Percentiles rank a stretch among this genome's conserved stretches.
These are phyloP conservation scores for Tuber microsphaerosporum DNA, from an alignment of 495 filamentous ascomycete genomes.

Conservation along the genomic window DNA sequence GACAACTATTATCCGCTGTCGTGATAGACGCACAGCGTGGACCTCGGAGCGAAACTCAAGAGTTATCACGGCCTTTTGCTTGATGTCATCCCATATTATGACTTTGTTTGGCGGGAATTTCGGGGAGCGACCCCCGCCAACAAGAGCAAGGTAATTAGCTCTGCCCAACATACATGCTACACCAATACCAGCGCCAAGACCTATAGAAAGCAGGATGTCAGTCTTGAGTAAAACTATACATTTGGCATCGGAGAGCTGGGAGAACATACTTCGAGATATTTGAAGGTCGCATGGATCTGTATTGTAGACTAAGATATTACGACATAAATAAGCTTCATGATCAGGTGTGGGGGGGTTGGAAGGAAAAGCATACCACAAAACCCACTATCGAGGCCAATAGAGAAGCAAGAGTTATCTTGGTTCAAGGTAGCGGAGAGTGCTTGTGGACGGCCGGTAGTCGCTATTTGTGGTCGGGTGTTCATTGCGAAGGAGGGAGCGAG, in stretches of 20 bases:
- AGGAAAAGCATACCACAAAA: slow-evolving; percentile 63
- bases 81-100: slow-evolving; percentile 84
- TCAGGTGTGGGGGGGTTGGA: not conserved
- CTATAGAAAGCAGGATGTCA: slow-evolving; percentile 44
- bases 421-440: slow-evolving; percentile 85
- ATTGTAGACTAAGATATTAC: slow-evolving; percentile 58
- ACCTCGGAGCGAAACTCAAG: slow-evolving; percentile 70
- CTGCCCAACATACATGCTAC: slow-evolving; percentile 80
- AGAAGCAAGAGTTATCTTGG: slow-evolving; percentile 76
- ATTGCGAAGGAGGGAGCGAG: slow-evolving; percentile 48
- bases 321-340: slow-evolving; percentile 20
- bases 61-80: slow-evolving; percentile 63
- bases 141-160: slow-evolving; percentile 79
- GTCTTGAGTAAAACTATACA: slow-evolving; percentile 4
- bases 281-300: slow-evolving; percentile 69
- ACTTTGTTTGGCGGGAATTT: slow-evolving; percentile 86
- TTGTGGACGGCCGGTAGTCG: slow-evolving; percentile 62
- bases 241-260: slow-evolving; percentile 28
- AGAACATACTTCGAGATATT: slow-evolving; percentile 54
- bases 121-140: slow-evolving; percentile 79
- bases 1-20: slow-evolving; percentile 70
- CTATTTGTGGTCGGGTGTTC: slow-evolving; percentile 85
- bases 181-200: slow-evolving; percentile 79
- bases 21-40: slow-evolving; percentile 68
- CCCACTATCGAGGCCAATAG: slow-evolving; percentile 77